A percentile compares a stretch with the other conserved stretches of the same genome.
phyloP scores from a whole-genome alignment of 176 grass and related monocot species.

The Paspalum vaginatum region DNA sequence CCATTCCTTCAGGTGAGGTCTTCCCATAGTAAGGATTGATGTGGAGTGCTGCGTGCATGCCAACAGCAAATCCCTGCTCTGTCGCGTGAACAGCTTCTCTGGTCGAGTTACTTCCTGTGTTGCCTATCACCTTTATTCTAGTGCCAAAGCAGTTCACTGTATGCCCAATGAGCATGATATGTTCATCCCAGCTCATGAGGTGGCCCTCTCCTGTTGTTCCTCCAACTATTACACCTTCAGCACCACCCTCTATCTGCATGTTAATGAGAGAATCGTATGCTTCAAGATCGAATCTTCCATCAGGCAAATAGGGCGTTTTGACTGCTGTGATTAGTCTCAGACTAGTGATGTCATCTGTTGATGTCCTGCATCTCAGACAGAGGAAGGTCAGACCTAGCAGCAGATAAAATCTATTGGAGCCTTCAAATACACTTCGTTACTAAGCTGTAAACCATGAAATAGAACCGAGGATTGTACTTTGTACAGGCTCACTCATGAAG shows the following conservation, averaged over 20 bases:
- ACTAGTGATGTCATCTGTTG: constrained; percentile 63
- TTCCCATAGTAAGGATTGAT: constrained; percentile 98
- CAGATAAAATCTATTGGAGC: not conserved
- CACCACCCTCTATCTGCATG: constrained; percentile 73
- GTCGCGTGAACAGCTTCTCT: constrained; percentile 90
- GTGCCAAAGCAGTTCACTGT: constrained; percentile 97
- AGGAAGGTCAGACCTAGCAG: constrained; percentile 18
- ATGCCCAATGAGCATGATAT: constrained; percentile 96
- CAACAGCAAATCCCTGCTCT: constrained; percentile 88
- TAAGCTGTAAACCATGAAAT: not conserved
- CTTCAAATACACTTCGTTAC: constrained; percentile 26
- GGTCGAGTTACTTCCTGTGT: constrained; percentile 94
- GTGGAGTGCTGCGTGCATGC: constrained; percentile 95
- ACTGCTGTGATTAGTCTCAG: constrained; percentile 77
- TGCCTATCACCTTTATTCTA: constrained; percentile 89
- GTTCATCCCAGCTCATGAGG: constrained; percentile 99
- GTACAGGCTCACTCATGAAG: not conserved
- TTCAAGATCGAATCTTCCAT: constrained; percentile 97
- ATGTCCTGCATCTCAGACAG: constrained; percentile 64
- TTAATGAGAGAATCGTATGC: constrained; percentile 86
- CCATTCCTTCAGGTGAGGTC: constrained; percentile 72
- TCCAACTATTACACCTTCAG: constrained; percentile 89
- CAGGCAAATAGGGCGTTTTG: constrained; percentile 96
- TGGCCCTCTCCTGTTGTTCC: constrained; percentile 94
- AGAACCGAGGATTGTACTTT: no score